Evolutionary conservation across 495 filamentous ascomycete species (phyloP), one percentile per base, ranked within the genome.

Genomic region (Ramalina intermedia): DNA sequence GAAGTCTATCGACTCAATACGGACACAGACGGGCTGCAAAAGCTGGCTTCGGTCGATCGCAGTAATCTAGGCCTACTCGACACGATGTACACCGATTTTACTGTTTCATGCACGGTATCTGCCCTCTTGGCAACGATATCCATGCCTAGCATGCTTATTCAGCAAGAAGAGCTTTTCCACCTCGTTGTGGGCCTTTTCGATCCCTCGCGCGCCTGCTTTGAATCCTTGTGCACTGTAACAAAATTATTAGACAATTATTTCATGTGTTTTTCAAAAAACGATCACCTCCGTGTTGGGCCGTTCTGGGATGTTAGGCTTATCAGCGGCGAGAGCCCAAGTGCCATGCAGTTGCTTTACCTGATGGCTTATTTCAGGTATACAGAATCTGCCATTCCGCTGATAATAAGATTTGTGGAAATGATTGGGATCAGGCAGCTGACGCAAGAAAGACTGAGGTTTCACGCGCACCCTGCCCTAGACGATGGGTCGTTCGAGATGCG

Each of bases 151-250:
- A n/a, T n/a, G n/a, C n/a, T n/a, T n/a, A n/a, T n/a, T n/a, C n/a
- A n/a, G n/a, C n/a, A 50, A 16, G 27, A 43, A 11, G 1, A 4
- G 8, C 21, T 43, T n/a, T 42, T 16, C 11, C 5, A 13, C n/a
- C 37, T 50, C n/a, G 47, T 39, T n/a, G 29, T 50, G 33, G 20
- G 42, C 23, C 47, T 50, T 11, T 50, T 50, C 8, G 23, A 50
- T 43, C 47, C 47, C 4, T 41, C 38, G 14, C 26, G 27, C 16
- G 18, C 47, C 20, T 39, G 42, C 1, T 50, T 37, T 18, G 23
- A 8, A 23, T 24, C 3, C 21, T 16, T 50, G 1, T 12, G 27
- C 13, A n/a, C 16, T 26, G 24, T 23, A 41, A 17, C 36, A 9
- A 11, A 18, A 16, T 2, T 1, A 6, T 27, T n/a, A n/a, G n/a